These are phyloP conservation scores for Vitis rotundifolia DNA, from an alignment of 164 flowering plant species.

Conservation along the genomic window DNA sequence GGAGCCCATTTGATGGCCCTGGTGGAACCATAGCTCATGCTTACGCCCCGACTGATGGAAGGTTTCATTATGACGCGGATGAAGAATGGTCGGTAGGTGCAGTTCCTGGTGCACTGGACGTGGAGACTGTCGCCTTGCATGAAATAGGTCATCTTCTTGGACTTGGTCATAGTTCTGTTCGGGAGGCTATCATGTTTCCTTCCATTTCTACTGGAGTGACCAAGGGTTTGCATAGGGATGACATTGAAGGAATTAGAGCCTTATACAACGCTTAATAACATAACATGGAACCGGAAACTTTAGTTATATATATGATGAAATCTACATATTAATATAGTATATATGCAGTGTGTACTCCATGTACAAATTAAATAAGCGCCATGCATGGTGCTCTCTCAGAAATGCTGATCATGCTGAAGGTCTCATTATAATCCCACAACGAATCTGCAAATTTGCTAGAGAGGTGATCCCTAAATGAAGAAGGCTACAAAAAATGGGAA, in stretches of 20 bases:
- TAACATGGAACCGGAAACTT: no score
- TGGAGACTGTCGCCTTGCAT: conserved; percentile 9
- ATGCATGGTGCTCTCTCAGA: no score
- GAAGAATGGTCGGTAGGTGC: conserved; percentile 17
- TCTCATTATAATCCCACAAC: no score
- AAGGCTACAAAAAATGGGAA: no score
- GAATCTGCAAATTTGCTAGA: no score
- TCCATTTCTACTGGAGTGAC: background rate
- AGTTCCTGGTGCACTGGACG: background rate
- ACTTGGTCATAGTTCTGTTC: background rate
- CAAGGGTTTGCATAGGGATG: conserved; percentile 12
- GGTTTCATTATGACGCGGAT: conserved; percentile 15
- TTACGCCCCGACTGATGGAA: conserved; percentile 18
- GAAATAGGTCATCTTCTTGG: background rate
- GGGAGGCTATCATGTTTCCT: conserved; percentile 6
- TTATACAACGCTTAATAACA: background rate
- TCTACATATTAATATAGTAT: no score
- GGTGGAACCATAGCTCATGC: conserved; percentile 17
- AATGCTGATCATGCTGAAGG: no score
- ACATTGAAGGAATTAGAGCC: conserved; percentile 1
- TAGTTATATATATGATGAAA: no score
- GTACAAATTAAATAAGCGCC: no score
- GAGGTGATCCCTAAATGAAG: no score
- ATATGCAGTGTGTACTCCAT: no score
- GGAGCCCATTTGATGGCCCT: conserved; percentile 23